Conservation (phyloP, 495 filamentous ascomycete species). For the Penicillium steckii region DNA sequence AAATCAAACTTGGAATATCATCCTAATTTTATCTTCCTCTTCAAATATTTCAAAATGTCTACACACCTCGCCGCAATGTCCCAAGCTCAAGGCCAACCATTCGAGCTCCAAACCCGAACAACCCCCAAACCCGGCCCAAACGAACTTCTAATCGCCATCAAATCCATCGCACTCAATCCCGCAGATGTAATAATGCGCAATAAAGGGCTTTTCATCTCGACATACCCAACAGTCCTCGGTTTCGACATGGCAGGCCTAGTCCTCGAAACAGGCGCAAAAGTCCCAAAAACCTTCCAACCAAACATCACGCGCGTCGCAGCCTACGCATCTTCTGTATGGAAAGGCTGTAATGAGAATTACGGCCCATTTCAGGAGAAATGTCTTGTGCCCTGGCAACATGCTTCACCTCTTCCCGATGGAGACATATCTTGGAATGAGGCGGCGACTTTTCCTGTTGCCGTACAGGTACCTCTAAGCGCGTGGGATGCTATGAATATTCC, state of each 20-base stretch:
- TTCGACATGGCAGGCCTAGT: slow-evolving; percentile 48
- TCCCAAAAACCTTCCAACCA: slow-evolving; percentile 30
- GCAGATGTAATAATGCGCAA: slow-evolving; percentile 40
- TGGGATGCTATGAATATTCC: slow-evolving; percentile 34
- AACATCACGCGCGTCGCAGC: slow-evolving; percentile 44
- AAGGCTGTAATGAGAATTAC: slow-evolving; percentile 37
- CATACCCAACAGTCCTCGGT: slow-evolving; percentile 46
- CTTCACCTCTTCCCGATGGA: slow-evolving; percentile 31
- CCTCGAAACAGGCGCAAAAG: slow-evolving; percentile 39
- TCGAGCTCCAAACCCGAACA: slow-evolving; percentile 31
- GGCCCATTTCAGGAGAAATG: slow-evolving; percentile 45
- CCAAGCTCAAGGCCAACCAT: slow-evolving; percentile 29
- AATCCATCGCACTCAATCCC: slow-evolving; percentile 51
- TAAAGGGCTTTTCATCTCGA: slow-evolving; percentile 36
- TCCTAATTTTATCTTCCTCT: not conserved
- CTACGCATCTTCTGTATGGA: slow-evolving; percentile 39
- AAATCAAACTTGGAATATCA: too few species aligned
- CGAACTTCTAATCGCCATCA: slow-evolving; percentile 49
- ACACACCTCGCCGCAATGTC: slow-evolving; percentile 44
- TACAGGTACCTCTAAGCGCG: slow-evolving; percentile 29
- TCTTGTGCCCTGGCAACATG: slow-evolving; percentile 40
- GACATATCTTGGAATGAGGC: slow-evolving; percentile 44
- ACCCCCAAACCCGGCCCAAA: slow-evolving; percentile 44
- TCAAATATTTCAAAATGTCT: slow-evolving; percentile 23
- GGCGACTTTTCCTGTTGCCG: slow-evolving; percentile 43